phyloP scores from a whole-genome alignment of 2,329 filamentous ascomycete genomes.

The Chaetomiaceae sp. region DNA sequence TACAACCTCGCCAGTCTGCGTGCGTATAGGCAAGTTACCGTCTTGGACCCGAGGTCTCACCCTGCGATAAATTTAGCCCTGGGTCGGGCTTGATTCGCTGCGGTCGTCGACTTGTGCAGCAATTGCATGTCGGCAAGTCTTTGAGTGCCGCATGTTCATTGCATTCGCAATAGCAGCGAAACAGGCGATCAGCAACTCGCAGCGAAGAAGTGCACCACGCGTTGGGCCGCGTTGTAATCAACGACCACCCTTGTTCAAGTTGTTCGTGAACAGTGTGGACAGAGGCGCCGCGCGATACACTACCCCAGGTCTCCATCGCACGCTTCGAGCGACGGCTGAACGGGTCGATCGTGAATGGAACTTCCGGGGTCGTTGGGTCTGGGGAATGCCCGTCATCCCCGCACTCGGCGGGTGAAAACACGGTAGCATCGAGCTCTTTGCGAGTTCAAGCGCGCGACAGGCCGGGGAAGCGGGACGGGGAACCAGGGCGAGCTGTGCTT shows the following conservation, averaged over 20 bases:
- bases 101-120: constrained; percentile 7
- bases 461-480: constrained; percentile 14
- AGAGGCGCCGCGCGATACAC: too few relatives aligned
- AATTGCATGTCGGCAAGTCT: constrained; percentile 16
- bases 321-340: constrained; percentile 9
- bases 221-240: too few relatives aligned
- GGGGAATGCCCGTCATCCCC: constrained; percentile 17
- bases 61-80: constrained; percentile 18
- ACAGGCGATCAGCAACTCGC: not conserved
- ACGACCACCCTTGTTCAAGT: too few relatives aligned
- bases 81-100: constrained; percentile 14
- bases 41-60: constrained; percentile 9
- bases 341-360: constrained; percentile 16
- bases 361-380: constrained; percentile 12
- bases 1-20: constrained; percentile 16
- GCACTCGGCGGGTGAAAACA: constrained; percentile 6
- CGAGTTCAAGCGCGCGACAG: not conserved
- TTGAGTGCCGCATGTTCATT: constrained; percentile 18
- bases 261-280: too few relatives aligned
- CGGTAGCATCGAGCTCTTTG: constrained; percentile 4
- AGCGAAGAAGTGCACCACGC: not conserved
- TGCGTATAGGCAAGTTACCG: constrained; percentile 17
- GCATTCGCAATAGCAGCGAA: constrained; percentile 5
- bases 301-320: constrained; percentile 7
- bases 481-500: not conserved